Conservation (phyloP, 805 yeast species). For the Saccharomyces mikatae region DNA sequence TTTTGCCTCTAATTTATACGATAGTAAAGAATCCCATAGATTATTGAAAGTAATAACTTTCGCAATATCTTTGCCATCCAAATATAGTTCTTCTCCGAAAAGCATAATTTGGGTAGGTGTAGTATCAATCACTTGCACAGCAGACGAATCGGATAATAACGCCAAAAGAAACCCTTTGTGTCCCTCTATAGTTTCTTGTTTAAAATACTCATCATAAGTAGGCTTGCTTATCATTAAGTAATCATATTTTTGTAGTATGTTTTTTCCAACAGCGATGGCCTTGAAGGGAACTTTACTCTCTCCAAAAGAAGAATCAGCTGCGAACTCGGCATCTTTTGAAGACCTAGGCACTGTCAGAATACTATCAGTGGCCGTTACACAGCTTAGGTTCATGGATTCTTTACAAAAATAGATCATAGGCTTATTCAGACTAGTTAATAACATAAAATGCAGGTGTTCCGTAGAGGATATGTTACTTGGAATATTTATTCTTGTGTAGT, state of each 20-base stretch:
- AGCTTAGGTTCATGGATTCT: constrained; percentile 28
- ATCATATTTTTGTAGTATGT: constrained; percentile 38
- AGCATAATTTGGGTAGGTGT: constrained; percentile 13
- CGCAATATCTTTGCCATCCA: constrained; percentile 11
- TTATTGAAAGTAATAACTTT: constrained; percentile 13
- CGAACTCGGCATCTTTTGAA: constrained; percentile 23
- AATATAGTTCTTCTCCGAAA: constrained; percentile 1
- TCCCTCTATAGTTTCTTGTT: background rate
- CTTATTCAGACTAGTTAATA: background rate
- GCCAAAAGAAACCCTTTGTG: constrained; percentile 20
- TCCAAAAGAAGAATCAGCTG: constrained; percentile 50
- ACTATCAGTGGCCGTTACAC: constrained; percentile 38
- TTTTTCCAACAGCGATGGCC: constrained; percentile 37
- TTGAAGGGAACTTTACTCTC: constrained; percentile 42
- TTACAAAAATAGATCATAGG: background rate
- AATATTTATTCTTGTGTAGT: background rate
- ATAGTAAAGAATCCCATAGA: constrained; percentile 25
- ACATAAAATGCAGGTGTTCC: background rate
- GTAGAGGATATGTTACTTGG: background rate
- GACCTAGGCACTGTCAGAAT: constrained; percentile 47
- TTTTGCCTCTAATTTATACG: constrained; percentile 14
- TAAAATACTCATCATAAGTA: constrained; percentile 4
- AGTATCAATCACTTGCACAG: background rate
- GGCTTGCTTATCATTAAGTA: constrained; percentile 42
- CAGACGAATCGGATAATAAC: constrained; percentile 3